phyloP scores from a whole-genome alignment of 768 basidiomycete genomes.

The Rhodotorula taiwanensis region DNA sequence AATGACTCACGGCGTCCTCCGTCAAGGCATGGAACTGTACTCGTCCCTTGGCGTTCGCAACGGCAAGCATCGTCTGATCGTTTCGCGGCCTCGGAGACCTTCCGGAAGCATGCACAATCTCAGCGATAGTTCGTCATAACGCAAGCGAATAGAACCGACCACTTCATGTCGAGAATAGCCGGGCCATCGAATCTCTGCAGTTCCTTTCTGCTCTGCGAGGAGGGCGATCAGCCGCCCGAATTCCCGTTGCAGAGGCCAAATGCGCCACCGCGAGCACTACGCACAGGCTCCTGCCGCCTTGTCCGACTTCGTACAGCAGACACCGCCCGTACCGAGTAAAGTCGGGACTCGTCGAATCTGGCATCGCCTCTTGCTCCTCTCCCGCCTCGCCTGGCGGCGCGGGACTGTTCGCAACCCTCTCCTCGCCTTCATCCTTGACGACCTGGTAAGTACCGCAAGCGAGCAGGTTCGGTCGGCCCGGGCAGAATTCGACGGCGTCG shows the following conservation, averaged over 20 bases:
- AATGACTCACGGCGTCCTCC: conserved; percentile 49
- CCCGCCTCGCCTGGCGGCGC: not conserved
- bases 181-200: conserved; percentile 65
- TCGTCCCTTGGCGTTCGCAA: conserved; percentile 80
- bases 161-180: conserved; percentile 90
- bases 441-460: conserved; percentile 91
- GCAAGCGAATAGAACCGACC: conserved; percentile 50
- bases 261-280: conserved; percentile 3
- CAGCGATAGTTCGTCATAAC: conserved; percentile 21
- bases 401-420: no score
- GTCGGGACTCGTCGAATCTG: conserved; percentile 5
- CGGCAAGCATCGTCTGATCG: conserved; percentile 51
- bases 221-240: not conserved
- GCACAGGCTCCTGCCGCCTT: conserved; percentile 29
- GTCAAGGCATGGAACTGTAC: conserved; percentile 61
- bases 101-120: not conserved
- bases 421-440: conserved; percentile 45
- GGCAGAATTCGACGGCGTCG: conserved; percentile 80
- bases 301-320: conserved; percentile 35
- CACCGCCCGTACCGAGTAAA: conserved; percentile 38
- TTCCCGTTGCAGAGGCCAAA: no score
- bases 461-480: conserved; percentile 60
- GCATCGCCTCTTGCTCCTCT: conserved; percentile 20
- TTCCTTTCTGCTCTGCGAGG: conserved; percentile 46
- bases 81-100: conserved; percentile 19